These are phyloP conservation scores for Erysimum cheiranthoides DNA, from an alignment of 345 rosid species.

Conservation along the genomic window DNA sequence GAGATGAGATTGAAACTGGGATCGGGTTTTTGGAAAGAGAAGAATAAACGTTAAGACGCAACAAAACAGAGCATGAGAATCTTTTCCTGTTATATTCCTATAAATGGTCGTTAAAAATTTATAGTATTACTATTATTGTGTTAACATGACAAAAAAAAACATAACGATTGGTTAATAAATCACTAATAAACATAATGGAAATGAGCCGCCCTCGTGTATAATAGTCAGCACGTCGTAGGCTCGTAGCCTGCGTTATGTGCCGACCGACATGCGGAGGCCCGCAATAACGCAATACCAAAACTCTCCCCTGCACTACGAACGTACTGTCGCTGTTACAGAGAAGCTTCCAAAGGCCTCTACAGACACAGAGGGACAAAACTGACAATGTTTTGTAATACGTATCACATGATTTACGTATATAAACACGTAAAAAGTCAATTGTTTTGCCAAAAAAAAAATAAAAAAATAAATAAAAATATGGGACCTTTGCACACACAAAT, in stretches of 20 bases:
- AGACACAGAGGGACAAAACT: constrained; percentile 23
- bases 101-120: not conserved
- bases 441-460: too few species aligned
- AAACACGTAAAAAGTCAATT: constrained; percentile 36
- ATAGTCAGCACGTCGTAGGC: not conserved
- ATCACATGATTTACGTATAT: constrained; percentile 20
- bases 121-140: not conserved
- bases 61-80: not conserved
- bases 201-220: constrained; percentile 26
- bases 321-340: accelerated
- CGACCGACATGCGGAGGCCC: not conserved
- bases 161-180: not conserved
- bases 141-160: constrained; percentile 6
- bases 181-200: not conserved
- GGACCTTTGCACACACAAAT: not conserved
- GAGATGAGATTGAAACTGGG: too few species aligned
- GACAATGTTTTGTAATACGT: constrained; percentile 15
- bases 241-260: not conserved
- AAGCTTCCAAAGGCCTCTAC: not conserved
- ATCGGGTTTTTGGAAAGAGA: too few species aligned
- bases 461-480: too few species aligned
- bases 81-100: not conserved
- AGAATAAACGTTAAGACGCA: too few species aligned
- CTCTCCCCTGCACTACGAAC: too few species aligned
- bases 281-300: not conserved